Percentiles rank a stretch among this genome's conserved stretches.
phyloP scores from a whole-genome alignment of 345 rosid genomes.

The Eutrema japonicum region DNA sequence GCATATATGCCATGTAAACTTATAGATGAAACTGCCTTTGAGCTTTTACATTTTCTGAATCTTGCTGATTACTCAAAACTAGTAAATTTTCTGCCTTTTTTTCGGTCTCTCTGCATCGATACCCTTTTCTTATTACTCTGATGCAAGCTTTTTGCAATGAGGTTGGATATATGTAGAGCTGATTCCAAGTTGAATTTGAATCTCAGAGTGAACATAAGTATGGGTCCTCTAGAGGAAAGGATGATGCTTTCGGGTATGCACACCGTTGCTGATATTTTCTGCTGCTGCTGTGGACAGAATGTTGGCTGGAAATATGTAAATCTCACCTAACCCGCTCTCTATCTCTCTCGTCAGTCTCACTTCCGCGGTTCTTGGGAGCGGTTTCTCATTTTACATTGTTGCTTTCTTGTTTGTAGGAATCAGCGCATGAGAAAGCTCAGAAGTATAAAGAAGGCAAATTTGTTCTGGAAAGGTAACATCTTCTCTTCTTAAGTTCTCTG shows the following conservation, averaged over 20 bases:
- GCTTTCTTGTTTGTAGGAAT: slow-evolving; percentile 52
- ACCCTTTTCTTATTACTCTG: background rate
- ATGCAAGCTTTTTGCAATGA: background rate
- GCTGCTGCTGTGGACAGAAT: slow-evolving; percentile 87
- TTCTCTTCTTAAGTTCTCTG: slow-evolving; percentile 1
- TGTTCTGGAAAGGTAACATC: slow-evolving; percentile 76
- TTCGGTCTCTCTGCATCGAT: background rate
- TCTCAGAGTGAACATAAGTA: slow-evolving; percentile 70
- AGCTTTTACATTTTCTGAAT: slow-evolving; percentile 1
- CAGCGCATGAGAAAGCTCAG: slow-evolving; percentile 72
- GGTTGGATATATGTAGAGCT: slow-evolving; percentile 18
- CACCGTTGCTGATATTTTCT: slow-evolving; percentile 80
- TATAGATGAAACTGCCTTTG: slow-evolving; percentile 3
- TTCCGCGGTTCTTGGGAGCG: background rate
- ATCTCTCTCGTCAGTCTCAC: background rate
- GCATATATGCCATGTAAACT: background rate
- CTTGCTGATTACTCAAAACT: slow-evolving; percentile 25
- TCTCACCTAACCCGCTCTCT: slow-evolving; percentile 20
- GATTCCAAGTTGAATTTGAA: slow-evolving; percentile 7
- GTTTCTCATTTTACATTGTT: slow-evolving; percentile 3
- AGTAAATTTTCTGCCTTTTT: background rate
- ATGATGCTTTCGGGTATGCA: slow-evolving; percentile 83
- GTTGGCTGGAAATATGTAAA: slow-evolving; percentile 97
- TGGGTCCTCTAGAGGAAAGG: slow-evolving; percentile 75
- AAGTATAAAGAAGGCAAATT: slow-evolving; percentile 85